Evolutionary conservation across 2,329 filamentous ascomycete species (phyloP).

Genomic region (Ophiocordyceps unilateralis): DNA sequence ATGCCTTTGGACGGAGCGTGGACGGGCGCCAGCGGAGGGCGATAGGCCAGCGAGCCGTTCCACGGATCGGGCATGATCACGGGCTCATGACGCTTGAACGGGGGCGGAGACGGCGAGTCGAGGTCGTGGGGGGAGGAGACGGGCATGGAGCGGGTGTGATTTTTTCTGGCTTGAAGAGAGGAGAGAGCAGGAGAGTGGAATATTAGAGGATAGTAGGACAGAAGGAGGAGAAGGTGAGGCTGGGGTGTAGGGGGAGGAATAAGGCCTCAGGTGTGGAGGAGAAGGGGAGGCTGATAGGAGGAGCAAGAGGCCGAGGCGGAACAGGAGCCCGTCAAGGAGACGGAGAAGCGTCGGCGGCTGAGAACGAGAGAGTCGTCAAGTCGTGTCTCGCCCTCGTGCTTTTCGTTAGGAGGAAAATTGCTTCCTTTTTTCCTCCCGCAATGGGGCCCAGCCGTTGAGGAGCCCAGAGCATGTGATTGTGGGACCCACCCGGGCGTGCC

Average conservation of each 20-base stretch:
- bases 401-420: not conserved
- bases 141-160: constrained; percentile 10
- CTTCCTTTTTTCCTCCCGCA: not conserved
- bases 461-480: constrained; percentile 9
- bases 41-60: constrained; percentile 30
- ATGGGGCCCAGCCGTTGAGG: constrained; percentile 1
- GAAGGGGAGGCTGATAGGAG: too few relatives aligned
- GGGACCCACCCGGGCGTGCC: not conserved
- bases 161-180: too few relatives aligned
- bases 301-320: too few relatives aligned
- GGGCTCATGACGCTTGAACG: constrained; percentile 10
- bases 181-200: not conserved
- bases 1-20: constrained; percentile 9
- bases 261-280: too few relatives aligned
- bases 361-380: not conserved
- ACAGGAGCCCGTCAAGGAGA: too few relatives aligned
- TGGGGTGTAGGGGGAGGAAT: too few relatives aligned
- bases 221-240: too few relatives aligned
- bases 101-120: constrained; percentile 11
- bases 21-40: constrained; percentile 8
- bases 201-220: too few relatives aligned
- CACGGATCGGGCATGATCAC: constrained; percentile 24
- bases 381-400: too few relatives aligned
- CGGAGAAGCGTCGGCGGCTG: not conserved
- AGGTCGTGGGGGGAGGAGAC: constrained; percentile 7